phyloP scores from a whole-genome alignment of 2,329 filamentous ascomycete species.

The Mycosphaerelloides madeirae region DNA sequence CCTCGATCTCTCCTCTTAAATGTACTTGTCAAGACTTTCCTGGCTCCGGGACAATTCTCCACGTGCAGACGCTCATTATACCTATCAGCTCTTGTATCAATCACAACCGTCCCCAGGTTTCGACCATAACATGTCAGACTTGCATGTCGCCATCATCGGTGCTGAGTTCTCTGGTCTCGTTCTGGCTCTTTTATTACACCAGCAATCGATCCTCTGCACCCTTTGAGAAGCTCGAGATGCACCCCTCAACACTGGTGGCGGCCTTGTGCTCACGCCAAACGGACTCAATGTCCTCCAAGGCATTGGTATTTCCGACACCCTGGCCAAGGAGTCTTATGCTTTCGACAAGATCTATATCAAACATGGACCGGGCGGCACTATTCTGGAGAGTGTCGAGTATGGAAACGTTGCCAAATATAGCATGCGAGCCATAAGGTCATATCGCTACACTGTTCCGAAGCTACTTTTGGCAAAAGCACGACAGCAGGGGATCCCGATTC shows the following conservation, averaged over 20 bases:
- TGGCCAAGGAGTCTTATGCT: not conserved
- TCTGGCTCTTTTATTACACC: not conserved
- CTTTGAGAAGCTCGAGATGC: slow-evolving; percentile 4
- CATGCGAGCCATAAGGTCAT: not conserved
- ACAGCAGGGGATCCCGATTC: slow-evolving; percentile 1
- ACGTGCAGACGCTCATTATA: no score
- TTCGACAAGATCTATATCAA: slow-evolving; percentile 2
- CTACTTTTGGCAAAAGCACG: not conserved
- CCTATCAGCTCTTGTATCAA: no score
- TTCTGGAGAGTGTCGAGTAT: not conserved
- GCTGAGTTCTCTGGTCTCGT: slow-evolving; percentile 2
- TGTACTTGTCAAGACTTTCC: no score
- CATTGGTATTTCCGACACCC: slow-evolving; percentile 1
- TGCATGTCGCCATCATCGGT: slow-evolving; percentile 3
- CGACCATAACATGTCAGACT: no score
- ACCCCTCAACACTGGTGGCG: slow-evolving; percentile 4
- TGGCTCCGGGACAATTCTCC: no score
- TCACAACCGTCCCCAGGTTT: no score
- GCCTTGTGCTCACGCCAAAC: slow-evolving; percentile 1
- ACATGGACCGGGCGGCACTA: not conserved
- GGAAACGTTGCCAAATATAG: slow-evolving; percentile 1
- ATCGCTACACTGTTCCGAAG: not conserved
- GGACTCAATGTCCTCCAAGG: slow-evolving; percentile 3
- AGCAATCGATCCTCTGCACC: slow-evolving; percentile 1
- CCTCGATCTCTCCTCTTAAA: no score